phyloP scores from a whole-genome alignment of 441 rosid genomes.

The Populus hybrid region DNA sequence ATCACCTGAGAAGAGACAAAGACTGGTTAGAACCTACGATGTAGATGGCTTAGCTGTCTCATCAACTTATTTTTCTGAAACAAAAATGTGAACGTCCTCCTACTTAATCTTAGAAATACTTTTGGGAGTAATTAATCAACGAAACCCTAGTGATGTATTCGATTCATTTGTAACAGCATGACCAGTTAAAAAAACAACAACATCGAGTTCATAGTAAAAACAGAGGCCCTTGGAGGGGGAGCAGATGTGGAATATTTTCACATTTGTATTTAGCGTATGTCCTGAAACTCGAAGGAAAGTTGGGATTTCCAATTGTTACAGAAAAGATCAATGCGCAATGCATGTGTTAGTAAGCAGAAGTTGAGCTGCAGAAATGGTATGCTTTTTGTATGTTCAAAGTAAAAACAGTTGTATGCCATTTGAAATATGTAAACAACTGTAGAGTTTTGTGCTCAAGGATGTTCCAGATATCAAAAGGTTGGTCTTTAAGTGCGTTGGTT shows the following conservation, averaged over 20 bases:
- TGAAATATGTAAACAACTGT: not conserved
- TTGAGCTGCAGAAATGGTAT: not conserved
- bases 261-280: not conserved
- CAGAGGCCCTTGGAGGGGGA: not conserved
- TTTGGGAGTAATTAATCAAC: not conserved
- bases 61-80: conserved; percentile 71
- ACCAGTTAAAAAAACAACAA: not conserved
- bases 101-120: not conserved
- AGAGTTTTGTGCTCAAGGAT: not conserved
- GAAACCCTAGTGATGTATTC: not conserved
- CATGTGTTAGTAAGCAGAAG: not conserved
- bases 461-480: not conserved
- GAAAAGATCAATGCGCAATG: not conserved
- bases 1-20: conserved; percentile 61
- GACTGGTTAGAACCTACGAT: conserved; percentile 83
- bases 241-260: not conserved
- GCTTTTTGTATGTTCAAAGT: too few relatives aligned
- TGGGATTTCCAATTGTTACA: too few relatives aligned
- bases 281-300: not conserved
- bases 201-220: not conserved
- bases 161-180: not conserved
- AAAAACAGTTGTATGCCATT: not conserved
- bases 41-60: conserved; percentile 86
- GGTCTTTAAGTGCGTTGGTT: not conserved
- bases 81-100: conserved; percentile 36